Base-by-base conservation (phyloP, 768 basidiomycete species). In the Cytidiella melzeri region DNA sequence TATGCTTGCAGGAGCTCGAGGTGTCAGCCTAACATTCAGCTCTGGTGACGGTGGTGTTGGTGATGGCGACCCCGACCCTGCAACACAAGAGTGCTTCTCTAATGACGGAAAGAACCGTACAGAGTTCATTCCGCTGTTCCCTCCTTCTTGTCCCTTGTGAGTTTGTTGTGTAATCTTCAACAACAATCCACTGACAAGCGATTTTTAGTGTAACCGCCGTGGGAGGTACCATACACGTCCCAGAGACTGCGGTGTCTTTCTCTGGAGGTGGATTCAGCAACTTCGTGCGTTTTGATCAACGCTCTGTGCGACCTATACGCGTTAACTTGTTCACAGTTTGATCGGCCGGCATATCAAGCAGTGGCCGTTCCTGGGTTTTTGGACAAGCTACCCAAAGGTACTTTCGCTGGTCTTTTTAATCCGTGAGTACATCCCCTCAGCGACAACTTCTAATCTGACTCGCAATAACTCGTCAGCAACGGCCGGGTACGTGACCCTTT, bases 251-350 rank as follows among this genome's bases (percentile, higher is more conserved):
- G 0, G 76, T 73, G 0, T 61, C 45, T 54, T 83, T 86, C 68
- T 85, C 83, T 11, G 83, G 84, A 1, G 86, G 86, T 28, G 85
- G 86, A 2, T 89, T 87, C 67, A 85, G 83, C 60, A 71, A 83
- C 53, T 77, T 79, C 45, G 83, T 84, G 11, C 54, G 74, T 70
- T 13, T 11, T 7, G 19, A 13, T 4, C 18, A 18, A 30, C 19
- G 4, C 18, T 4, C 37, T 27, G 40, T 19, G 12, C 9, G 19
- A 13, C 10, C 1, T 3, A 20, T 28, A 23, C 3, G 3, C n/a
- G 2, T 25, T n/a, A 37, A 20, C 23, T 25, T 21, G 3, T 18
- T 12, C 19, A 6, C 25, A 83, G 79, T 83, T 80, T 61, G 0
- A 55, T 19, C 75, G 75, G 20, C 84, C 84, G 3, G 4, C 34